These are phyloP conservation scores for Excoecaria agallocha DNA, from an alignment of 345 rosid genomes.

Conservation along the genomic window DNA sequence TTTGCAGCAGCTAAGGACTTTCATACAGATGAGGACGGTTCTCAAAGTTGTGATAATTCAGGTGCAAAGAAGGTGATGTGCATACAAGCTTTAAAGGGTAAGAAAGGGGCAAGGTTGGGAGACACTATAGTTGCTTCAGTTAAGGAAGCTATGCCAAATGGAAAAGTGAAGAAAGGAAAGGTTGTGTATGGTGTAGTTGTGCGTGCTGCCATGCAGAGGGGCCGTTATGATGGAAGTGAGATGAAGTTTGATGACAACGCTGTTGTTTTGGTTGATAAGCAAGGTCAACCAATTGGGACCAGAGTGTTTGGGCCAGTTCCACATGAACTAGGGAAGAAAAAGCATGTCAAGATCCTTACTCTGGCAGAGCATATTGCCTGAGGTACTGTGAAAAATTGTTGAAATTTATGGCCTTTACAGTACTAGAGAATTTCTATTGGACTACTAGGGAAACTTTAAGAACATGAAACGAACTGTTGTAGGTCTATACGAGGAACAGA, in stretches of 20 bases:
- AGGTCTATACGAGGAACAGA: no score
- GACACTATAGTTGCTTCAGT: constrained; percentile 82
- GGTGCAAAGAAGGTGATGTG: constrained; percentile 93
- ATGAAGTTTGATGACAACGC: constrained; percentile 93
- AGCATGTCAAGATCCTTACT: constrained; percentile 80
- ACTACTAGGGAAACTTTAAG: no score
- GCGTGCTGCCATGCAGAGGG: constrained; percentile 84
- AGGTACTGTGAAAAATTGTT: constrained; percentile 6
- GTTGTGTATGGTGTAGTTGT: constrained; percentile 79
- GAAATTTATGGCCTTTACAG: neutral
- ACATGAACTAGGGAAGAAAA: constrained; percentile 84
- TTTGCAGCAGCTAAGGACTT: constrained; percentile 66
- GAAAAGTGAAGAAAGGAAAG: constrained; percentile 92
- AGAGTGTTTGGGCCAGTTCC: constrained; percentile 92
- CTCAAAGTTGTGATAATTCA: constrained; percentile 81
- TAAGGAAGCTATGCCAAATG: constrained; percentile 89
- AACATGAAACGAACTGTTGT: no score
- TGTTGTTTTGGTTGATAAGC: constrained; percentile 68
- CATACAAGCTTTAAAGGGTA: constrained; percentile 70
- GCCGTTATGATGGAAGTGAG: constrained; percentile 85
- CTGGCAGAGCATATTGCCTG: constrained; percentile 82
- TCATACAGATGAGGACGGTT: constrained; percentile 86
- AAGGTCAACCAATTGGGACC: constrained; percentile 73
- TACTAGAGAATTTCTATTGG: neutral
- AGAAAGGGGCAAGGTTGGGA: constrained; percentile 78